Evolutionary conservation across 306 rosid genomes (phyloP).

Genomic region (Fagus crenata): DNA sequence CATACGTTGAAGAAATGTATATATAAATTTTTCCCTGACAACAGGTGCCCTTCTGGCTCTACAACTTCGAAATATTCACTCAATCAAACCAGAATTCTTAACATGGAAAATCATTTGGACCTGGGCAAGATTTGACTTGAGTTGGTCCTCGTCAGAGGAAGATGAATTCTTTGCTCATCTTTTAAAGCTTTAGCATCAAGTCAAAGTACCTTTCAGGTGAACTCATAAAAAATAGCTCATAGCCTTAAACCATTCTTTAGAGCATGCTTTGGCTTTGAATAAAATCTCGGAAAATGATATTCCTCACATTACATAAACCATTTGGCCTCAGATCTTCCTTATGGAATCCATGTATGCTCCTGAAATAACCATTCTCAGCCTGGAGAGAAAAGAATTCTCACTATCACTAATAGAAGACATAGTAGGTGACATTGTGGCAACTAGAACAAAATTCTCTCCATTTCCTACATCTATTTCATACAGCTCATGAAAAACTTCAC

Average conservation of each 20-base stretch:
- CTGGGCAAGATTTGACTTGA: neutral
- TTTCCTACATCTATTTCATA: conserved; percentile 72
- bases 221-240: neutral
- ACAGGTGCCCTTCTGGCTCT: neutral
- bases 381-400: conserved; percentile 43
- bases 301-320: neutral
- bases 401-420: conserved; percentile 27
- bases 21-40: neutral
- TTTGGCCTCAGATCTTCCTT: conserved; percentile 33
- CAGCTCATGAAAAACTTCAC: conserved; percentile 53
- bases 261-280: neutral
- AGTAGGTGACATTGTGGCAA: conserved; percentile 46
- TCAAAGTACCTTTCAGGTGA: neutral
- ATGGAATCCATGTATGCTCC: conserved; percentile 56
- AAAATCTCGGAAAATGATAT: neutral
- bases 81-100: neutral
- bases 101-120: neutral
- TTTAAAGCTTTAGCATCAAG: neutral
- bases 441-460: conserved; percentile 69
- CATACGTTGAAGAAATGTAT: neutral
- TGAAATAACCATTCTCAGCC: conserved; percentile 51
- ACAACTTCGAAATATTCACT: neutral
- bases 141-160: neutral
- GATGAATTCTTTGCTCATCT: neutral
- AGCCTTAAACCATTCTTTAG: neutral